These are phyloP conservation scores for Capillidium rhysosporum DNA, from an alignment of 371 early-diverging fungal species.

Conservation along the genomic window DNA sequence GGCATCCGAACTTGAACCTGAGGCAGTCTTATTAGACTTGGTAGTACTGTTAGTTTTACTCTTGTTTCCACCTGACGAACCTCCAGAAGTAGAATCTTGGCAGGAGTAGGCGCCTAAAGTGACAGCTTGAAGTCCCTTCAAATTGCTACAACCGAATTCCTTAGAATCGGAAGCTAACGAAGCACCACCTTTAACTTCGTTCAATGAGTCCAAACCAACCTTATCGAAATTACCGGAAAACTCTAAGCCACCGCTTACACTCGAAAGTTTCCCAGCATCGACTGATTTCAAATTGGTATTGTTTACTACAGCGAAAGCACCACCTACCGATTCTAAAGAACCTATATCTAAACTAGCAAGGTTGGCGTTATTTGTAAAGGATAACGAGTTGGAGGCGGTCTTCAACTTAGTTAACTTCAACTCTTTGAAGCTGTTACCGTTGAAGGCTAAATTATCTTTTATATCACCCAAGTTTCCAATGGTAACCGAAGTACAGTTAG, in stretches of 20 bases:
- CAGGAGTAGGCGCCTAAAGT: not conserved
- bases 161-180: not conserved
- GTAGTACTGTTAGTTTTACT: not conserved
- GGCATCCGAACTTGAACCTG: no score
- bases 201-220: not conserved
- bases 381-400: conserved; percentile 15
- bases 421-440: conserved; percentile 13
- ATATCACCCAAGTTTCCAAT: not conserved
- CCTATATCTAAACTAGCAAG: conserved; percentile 14
- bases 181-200: not conserved
- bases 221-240: not conserved
- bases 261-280: not conserved
- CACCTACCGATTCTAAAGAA: conserved; percentile 14
- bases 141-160: not conserved
- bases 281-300: conserved; percentile 13
- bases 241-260: not conserved
- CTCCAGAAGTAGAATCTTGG: not conserved
- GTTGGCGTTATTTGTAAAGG: conserved; percentile 13
- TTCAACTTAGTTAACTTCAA: conserved; percentile 13
- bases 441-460: conserved; percentile 11
- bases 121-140: not conserved
- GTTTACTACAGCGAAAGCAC: conserved; percentile 16
- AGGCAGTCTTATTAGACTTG: not conserved
- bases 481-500: not conserved
- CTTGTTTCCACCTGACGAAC: not conserved